phyloP scores from a whole-genome alignment of 2,329 filamentous ascomycete species.

The Pestalotiopsis sp. region DNA sequence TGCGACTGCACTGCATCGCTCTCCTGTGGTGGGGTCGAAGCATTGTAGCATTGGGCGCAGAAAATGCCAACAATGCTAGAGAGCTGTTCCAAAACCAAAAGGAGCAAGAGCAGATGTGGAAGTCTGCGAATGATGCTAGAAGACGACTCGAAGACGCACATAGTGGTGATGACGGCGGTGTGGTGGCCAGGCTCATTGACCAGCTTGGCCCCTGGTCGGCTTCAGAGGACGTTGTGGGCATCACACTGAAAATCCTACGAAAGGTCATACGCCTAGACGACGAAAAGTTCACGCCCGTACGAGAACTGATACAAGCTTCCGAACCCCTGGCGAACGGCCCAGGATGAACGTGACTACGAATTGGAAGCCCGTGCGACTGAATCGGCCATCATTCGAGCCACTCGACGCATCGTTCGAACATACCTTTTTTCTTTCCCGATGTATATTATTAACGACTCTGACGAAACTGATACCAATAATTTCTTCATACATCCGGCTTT shows the following conservation, averaged over 20 bases:
- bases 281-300: constrained; percentile 29
- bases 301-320: constrained; percentile 27
- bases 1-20: constrained; percentile 34
- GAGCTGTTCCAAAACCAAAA: constrained; percentile 25
- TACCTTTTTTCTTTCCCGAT: constrained; percentile 1
- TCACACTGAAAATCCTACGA: constrained; percentile 31
- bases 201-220: constrained; percentile 34
- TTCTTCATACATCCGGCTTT: constrained; percentile 1
- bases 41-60: constrained; percentile 24
- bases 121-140: constrained; percentile 26
- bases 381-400: background rate
- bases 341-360: background rate
- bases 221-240: constrained; percentile 30
- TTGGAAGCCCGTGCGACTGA: background rate
- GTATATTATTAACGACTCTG: constrained; percentile 13
- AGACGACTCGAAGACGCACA: constrained; percentile 28
- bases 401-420: background rate
- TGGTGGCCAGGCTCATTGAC: constrained; percentile 34
- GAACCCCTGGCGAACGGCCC: constrained; percentile 25
- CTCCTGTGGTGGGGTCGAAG: constrained; percentile 27
- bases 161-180: constrained; percentile 28
- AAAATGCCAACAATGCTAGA: constrained; percentile 23
- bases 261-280: constrained; percentile 27
- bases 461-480: constrained; percentile 13
- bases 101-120: constrained; percentile 33